A percentile compares a stretch with the other conserved stretches of the same genome.
These are phyloP conservation scores for Pseudomonodictys pantanalensis DNA, from an alignment of 495 filamentous ascomycete species.

Conservation along the genomic window DNA sequence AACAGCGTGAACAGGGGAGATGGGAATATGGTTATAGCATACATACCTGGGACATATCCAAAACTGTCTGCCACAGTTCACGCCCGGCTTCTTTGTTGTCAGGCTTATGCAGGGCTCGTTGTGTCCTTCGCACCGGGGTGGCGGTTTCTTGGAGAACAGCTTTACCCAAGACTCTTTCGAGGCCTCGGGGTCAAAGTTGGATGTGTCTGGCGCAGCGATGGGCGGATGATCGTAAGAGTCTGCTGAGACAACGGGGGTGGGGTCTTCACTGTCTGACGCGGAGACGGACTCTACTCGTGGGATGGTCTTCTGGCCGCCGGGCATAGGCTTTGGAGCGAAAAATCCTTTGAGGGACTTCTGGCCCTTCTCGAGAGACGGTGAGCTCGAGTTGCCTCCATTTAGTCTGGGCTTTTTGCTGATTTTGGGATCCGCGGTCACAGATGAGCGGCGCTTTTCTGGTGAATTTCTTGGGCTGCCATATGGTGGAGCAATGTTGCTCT, in stretches of 20 bases:
- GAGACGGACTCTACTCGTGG: not conserved
- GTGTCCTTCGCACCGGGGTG: constrained; percentile 79
- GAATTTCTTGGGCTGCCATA: constrained; percentile 11
- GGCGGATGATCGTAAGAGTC: not conserved
- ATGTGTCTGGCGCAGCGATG: constrained; percentile 54
- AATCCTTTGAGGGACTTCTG: constrained; percentile 82
- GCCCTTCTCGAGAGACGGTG: constrained; percentile 44
- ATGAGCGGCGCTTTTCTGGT: constrained; percentile 20
- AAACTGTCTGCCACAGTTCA: constrained; percentile 80
- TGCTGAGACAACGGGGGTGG: not conserved
- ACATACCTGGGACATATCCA: constrained; percentile 67
- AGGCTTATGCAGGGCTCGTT: constrained; percentile 78
- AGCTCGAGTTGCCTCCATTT: constrained; percentile 35
- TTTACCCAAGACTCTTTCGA: constrained; percentile 83
- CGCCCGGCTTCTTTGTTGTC: constrained; percentile 79
- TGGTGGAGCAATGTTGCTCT: not conserved
- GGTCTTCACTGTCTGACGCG: not conserved
- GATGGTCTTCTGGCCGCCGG: not conserved
- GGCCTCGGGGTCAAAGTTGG: constrained; percentile 45
- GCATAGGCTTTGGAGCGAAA: constrained; percentile 47
- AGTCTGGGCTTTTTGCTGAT: constrained; percentile 30
- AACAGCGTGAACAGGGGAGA: not conserved
- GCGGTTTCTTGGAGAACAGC: constrained; percentile 70
- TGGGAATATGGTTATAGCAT: not conserved
- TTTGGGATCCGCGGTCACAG: constrained; percentile 2